Evolutionary conservation across 192 early-diverging fungal species (phyloP).

Genomic region (Powellomyces hirtus): DNA sequence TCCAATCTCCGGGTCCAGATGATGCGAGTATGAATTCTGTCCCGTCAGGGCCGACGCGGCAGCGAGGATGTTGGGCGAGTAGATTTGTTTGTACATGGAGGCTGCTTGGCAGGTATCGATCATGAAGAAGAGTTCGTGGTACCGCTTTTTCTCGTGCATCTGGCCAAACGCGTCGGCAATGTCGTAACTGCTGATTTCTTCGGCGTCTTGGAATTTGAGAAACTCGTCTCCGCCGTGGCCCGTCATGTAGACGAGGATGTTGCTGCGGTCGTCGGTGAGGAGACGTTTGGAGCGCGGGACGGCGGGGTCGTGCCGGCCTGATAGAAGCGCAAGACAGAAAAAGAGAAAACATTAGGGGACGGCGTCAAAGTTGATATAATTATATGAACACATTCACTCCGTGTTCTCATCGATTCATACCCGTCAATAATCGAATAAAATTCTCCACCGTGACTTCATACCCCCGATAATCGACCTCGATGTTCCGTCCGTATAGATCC

Average conservation of each 20-base stretch:
- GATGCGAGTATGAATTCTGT: slow-evolving; percentile 94
- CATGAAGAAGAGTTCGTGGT: slow-evolving; percentile 98
- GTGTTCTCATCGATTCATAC: slow-evolving; percentile 15
- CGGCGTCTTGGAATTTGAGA: slow-evolving; percentile 97
- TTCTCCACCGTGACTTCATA: slow-evolving; percentile 99
- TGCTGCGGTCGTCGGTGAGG: slow-evolving; percentile 92
- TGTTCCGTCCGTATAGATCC: slow-evolving; percentile 94
- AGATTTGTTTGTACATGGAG: slow-evolving; percentile 91
- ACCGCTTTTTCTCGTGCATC: slow-evolving; percentile 96
- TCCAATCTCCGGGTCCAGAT: slow-evolving; percentile 88
- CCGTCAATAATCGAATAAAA: slow-evolving; percentile 92
- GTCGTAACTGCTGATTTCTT: slow-evolving; percentile 95
- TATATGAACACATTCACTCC: neutral
- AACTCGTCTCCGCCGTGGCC: slow-evolving; percentile 99
- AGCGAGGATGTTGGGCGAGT: slow-evolving; percentile 90
- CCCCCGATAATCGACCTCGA: slow-evolving; percentile 98
- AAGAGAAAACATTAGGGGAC: neutral
- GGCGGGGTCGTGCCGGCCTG: slow-evolving; percentile 78
- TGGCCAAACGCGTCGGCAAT: slow-evolving; percentile 95
- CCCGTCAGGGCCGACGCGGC: slow-evolving; percentile 83
- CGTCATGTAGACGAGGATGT: slow-evolving; percentile 97
- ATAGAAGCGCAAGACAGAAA: neutral
- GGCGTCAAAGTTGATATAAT: neutral
- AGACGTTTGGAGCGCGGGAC: slow-evolving; percentile 94
- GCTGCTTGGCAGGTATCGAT: slow-evolving; percentile 99